Evolutionary conservation across 371 early-diverging fungal species (phyloP).

Genomic region (Gilbertella persicaria): DNA sequence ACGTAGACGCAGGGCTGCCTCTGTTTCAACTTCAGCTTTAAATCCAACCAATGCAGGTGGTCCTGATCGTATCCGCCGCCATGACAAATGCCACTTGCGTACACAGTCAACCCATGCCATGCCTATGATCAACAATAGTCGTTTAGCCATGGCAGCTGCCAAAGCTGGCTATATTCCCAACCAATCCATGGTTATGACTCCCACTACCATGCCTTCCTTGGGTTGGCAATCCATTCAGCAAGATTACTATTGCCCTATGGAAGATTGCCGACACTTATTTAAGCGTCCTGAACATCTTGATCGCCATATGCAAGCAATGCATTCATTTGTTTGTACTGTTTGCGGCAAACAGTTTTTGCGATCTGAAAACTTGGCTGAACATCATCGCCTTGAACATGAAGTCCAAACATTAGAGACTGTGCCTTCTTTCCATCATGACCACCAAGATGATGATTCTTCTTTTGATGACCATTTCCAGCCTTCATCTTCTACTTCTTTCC

Average conservation of each 20-base stretch:
- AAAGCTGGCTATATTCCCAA: constrained; percentile 29
- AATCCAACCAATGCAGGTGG: constrained; percentile 21
- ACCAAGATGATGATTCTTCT: constrained; percentile 23
- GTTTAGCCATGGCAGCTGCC: constrained; percentile 41
- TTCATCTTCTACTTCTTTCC: background rate
- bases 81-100: constrained; percentile 30
- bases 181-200: constrained; percentile 1
- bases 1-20: constrained; percentile 65
- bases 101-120: constrained; percentile 3
- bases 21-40: constrained; percentile 34
- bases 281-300: constrained; percentile 85
- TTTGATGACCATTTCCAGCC: constrained; percentile 13
- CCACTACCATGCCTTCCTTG: constrained; percentile 8
- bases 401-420: constrained; percentile 5
- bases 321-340: constrained; percentile 39
- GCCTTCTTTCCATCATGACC: constrained; percentile 6
- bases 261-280: constrained; percentile 52
- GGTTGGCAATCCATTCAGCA: constrained; percentile 4
- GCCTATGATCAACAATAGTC: constrained; percentile 17
- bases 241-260: constrained; percentile 46
- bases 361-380: constrained; percentile 17
- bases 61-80: constrained; percentile 35
- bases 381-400: constrained; percentile 23
- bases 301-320: constrained; percentile 78
- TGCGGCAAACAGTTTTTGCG: constrained; percentile 25